A percentile compares a stretch with the other conserved stretches of the same genome.
These are phyloP conservation scores for grape (Vitis vinifera) DNA, from an alignment of 164 flowering plant genomes.

Conservation along the genomic window ASM3070453v1 NC_081808.1:2620001-2620500, in stretches of 20 bases:
- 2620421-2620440: slow-evolving; percentile 21
- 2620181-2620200: too few relatives aligned
- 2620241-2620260: background rate
- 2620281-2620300: slow-evolving; percentile 38
- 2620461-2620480: slow-evolving; percentile 20
- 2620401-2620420: slow-evolving; percentile 19
- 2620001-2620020: too few relatives aligned
- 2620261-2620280: background rate
- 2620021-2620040: too few relatives aligned
- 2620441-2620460: slow-evolving; percentile 23
- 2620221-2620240: background rate
- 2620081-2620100: too few relatives aligned
- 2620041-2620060: too few relatives aligned
- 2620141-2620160: background rate
- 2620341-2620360: slow-evolving; percentile 13
- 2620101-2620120: too few relatives aligned
- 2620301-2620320: slow-evolving; percentile 33
- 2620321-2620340: slow-evolving; percentile 28
- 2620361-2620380: background rate
- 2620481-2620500: background rate
- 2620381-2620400: background rate
- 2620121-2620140: background rate
- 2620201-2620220: background rate
- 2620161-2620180: background rate
- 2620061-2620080: too few relatives aligned